Percentiles rank a stretch among this genome's conserved stretches.
Evolutionary conservation across 2,329 filamentous ascomycete species (phyloP).

Genomic region (Fusarium musae): DNA sequence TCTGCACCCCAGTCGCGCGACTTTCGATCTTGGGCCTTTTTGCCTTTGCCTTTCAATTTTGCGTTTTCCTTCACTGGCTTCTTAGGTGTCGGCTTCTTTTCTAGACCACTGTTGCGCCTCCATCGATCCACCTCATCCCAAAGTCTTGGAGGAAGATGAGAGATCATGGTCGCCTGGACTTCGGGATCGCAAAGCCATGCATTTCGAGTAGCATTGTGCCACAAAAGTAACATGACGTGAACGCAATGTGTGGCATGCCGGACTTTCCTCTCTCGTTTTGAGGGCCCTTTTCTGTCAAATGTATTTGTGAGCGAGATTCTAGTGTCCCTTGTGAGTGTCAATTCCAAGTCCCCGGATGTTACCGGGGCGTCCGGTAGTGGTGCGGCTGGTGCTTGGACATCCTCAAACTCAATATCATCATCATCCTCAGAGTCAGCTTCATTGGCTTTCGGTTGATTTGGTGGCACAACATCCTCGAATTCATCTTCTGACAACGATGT

Average conservation of each 20-base stretch:
- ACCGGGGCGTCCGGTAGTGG: constrained; percentile 57
- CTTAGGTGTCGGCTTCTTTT: constrained; percentile 52
- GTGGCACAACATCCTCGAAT: constrained; percentile 58
- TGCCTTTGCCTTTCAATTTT: constrained; percentile 54
- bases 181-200: constrained; percentile 82
- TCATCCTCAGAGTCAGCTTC: constrained; percentile 45
- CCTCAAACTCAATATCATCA: constrained; percentile 67
- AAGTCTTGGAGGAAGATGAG: constrained; percentile 75
- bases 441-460: constrained; percentile 54
- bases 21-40: constrained; percentile 51
- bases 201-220: constrained; percentile 89
- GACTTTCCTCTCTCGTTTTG: constrained; percentile 84
- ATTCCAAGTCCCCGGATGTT: constrained; percentile 74
- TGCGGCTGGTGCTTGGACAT: constrained; percentile 72
- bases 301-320: constrained; percentile 70
- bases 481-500: constrained; percentile 67
- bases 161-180: constrained; percentile 79
- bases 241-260: constrained; percentile 84
- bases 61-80: constrained; percentile 36
- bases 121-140: constrained; percentile 80
- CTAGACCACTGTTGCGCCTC: constrained; percentile 74
- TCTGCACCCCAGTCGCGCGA: constrained; percentile 75
- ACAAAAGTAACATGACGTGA: constrained; percentile 88
- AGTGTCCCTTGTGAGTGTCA: constrained; percentile 73
- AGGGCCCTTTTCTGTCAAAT: constrained; percentile 81